Percentiles rank a stretch among this genome's conserved stretches.
phyloP scores from a whole-genome alignment of 2,329 filamentous ascomycete genomes.

The Metarhizium anisopliae region DNA sequence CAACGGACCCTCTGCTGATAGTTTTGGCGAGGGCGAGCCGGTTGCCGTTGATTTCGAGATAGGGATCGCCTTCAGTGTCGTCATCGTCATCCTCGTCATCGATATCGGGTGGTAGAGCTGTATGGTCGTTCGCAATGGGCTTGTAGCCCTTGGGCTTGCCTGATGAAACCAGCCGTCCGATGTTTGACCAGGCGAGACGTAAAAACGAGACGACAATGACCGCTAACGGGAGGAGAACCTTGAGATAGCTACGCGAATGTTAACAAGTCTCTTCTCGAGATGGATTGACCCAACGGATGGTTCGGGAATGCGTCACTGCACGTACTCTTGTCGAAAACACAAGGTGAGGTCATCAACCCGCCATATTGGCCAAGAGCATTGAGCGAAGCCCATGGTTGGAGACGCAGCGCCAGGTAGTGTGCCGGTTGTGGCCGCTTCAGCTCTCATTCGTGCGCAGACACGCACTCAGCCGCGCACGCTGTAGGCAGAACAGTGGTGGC shows the following conservation, averaged over 20 bases:
- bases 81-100: conserved; percentile 21
- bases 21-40: conserved; percentile 51
- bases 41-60: conserved; percentile 47
- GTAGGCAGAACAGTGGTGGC: conserved; percentile 1
- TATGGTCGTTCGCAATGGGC: conserved; percentile 39
- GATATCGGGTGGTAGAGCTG: conserved; percentile 39
- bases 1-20: conserved; percentile 51
- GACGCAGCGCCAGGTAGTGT: conserved; percentile 8
- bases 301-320: conserved; percentile 12
- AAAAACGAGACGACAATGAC: conserved; percentile 62
- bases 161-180: conserved; percentile 44
- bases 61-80: conserved; percentile 32
- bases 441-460: background rate
- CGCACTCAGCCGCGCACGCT: conserved; percentile 1
- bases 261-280: background rate
- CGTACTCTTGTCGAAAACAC: conserved; percentile 61
- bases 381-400: conserved; percentile 37
- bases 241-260: conserved; percentile 28
- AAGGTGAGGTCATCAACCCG: conserved; percentile 52
- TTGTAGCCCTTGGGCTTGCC: conserved; percentile 47
- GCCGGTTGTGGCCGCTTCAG: background rate
- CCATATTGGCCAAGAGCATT: conserved; percentile 52
- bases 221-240: conserved; percentile 68
- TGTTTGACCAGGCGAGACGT: conserved; percentile 50
- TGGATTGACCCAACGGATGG: background rate